Percentiles rank a stretch among this genome's conserved stretches.
phyloP scores from a whole-genome alignment of 2,329 filamentous ascomycete genomes.

The Cladophialophora chaetospira region DNA sequence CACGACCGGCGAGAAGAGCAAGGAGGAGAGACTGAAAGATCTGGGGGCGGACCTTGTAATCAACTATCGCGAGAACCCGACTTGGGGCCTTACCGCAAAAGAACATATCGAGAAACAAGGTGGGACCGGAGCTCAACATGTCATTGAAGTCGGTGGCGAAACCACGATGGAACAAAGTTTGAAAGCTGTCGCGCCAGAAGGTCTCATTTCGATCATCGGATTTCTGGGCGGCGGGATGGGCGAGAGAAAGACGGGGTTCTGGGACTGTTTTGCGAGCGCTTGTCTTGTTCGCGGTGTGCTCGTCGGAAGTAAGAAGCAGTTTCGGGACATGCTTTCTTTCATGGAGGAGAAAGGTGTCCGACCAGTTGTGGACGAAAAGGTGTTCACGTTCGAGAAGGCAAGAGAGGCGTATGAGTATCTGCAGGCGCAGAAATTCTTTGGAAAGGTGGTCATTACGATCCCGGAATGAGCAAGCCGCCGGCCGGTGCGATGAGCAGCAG shows the following conservation, averaged over 20 bases:
- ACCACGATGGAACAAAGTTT: constrained; percentile 60
- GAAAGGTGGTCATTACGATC: constrained; percentile 52
- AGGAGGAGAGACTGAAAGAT: constrained; percentile 44
- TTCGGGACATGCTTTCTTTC: constrained; percentile 62
- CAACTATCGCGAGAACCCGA: constrained; percentile 60
- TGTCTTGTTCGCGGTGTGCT: constrained; percentile 60
- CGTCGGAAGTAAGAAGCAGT: constrained; percentile 58
- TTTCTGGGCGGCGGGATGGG: constrained; percentile 46
- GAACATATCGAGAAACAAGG: constrained; percentile 46
- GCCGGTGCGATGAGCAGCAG: background rate
- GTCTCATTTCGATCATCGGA: constrained; percentile 54
- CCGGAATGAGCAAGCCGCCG: background rate
- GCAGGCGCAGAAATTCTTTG: constrained; percentile 56
- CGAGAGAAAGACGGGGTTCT: constrained; percentile 45
- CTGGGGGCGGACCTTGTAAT: constrained; percentile 62
- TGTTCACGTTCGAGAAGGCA: constrained; percentile 55
- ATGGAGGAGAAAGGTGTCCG: constrained; percentile 62
- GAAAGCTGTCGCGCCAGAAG: constrained; percentile 51
- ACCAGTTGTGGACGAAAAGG: constrained; percentile 60
- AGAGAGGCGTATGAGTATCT: constrained; percentile 59
- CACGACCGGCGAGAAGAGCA: constrained; percentile 60
- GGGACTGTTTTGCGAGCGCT: constrained; percentile 53
- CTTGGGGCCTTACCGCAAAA: constrained; percentile 62
- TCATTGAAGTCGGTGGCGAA: constrained; percentile 66
- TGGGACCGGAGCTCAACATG: constrained; percentile 60